Percentiles rank a stretch among this genome's conserved stretches.
Conservation (phyloP, 176 grass and related monocot species). For the Phyllostachys edulis region DNA sequence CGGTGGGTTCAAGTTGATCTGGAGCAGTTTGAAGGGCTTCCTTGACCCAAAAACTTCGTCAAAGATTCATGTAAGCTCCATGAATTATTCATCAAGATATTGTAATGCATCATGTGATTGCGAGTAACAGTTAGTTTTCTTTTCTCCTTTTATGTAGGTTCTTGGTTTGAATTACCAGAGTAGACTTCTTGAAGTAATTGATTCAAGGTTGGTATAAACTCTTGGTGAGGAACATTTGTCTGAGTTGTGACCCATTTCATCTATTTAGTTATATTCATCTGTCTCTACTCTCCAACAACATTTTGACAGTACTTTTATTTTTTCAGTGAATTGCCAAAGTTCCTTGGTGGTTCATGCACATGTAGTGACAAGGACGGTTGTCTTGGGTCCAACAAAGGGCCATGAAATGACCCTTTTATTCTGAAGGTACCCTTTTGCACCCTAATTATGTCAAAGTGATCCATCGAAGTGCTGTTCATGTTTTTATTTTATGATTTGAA, state of each 20-base stretch:
- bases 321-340: slow-evolving; percentile 87
- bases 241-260: slow-evolving; percentile 15
- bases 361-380: slow-evolving; percentile 77
- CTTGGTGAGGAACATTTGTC: neutral
- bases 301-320: slow-evolving; percentile 32
- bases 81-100: neutral
- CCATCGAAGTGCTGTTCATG: neutral
- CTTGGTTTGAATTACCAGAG: slow-evolving; percentile 82
- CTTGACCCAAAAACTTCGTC: slow-evolving; percentile 98
- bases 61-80: slow-evolving; percentile 85
- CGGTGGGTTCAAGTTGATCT: slow-evolving; percentile 84
- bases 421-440: slow-evolving; percentile 50
- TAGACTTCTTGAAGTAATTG: slow-evolving; percentile 90
- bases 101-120: neutral
- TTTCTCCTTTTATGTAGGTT: slow-evolving; percentile 45
- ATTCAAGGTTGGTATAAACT: slow-evolving; percentile 58
- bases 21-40: slow-evolving; percentile 94
- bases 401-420: slow-evolving; percentile 90
- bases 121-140: neutral
- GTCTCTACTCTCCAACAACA: neutral
- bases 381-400: slow-evolving; percentile 87
- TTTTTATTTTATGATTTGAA: neutral
- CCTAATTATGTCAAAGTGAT: neutral
- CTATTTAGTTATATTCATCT: neutral
- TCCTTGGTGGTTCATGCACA: slow-evolving; percentile 87